Conservation (phyloP, 352 stramenopile species). For the Phytophthora sansomeana region DNA sequence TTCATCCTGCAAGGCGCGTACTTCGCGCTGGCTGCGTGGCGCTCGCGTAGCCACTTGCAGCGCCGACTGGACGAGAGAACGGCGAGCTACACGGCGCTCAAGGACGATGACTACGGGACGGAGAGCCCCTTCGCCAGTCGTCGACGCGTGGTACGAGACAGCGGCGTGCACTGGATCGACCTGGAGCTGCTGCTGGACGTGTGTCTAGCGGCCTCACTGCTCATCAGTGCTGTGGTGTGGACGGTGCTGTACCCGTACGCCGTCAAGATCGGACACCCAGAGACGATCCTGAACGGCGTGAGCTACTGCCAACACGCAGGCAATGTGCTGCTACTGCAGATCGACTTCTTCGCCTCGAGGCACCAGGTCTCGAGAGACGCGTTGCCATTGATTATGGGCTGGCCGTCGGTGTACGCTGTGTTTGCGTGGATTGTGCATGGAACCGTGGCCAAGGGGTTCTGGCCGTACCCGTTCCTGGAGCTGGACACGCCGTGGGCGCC, state of each 20-base stretch:
- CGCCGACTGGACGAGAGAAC: constrained; percentile 26
- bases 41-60: constrained; percentile 41
- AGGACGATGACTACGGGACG: constrained; percentile 49
- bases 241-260: constrained; percentile 79
- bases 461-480: constrained; percentile 85
- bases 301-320: constrained; percentile 84
- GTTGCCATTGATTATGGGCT: constrained; percentile 68
- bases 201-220: constrained; percentile 66
- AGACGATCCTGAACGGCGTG: constrained; percentile 73
- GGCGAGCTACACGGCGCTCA: constrained; percentile 46
- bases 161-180: constrained; percentile 53
- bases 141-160: constrained; percentile 19
- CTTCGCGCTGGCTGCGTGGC: constrained; percentile 48
- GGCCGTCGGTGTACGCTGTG: constrained; percentile 69
- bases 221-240: constrained; percentile 81
- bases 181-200: constrained; percentile 77
- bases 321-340: constrained; percentile 75
- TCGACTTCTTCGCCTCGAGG: constrained; percentile 66
- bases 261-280: constrained; percentile 47
- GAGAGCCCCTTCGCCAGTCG: constrained; percentile 22
- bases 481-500: constrained; percentile 76
- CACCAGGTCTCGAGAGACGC: constrained; percentile 65
- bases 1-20: constrained; percentile 78
- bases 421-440: constrained; percentile 84
- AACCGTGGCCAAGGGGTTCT: constrained; percentile 70